Evolutionary conservation across 352 stramenopile genomes (phyloP), one percentile per base, ranked within the genome.

Genomic region (Globisporangium camurandrum): DNA sequence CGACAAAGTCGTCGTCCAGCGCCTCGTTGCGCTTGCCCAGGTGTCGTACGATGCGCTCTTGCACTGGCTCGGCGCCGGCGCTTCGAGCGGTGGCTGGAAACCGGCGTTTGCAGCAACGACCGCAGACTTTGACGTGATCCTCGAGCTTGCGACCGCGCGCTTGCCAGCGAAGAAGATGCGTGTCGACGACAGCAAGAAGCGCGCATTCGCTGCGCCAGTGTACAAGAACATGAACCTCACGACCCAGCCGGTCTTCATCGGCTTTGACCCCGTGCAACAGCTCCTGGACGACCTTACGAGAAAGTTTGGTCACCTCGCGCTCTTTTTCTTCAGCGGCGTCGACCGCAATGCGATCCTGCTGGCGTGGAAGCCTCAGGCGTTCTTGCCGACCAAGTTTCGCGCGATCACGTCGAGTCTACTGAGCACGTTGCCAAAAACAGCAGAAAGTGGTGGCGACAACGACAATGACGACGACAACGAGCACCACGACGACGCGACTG

Each of bases 151-250:
- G 5, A 66, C 52, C 0, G 70, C 80, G 2, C 77, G 72, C 26
- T 47, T 88, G 40, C 82, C 75, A 10, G 74, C 71, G 17, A 86
- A 86, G 62, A 71, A 71, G 41, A 81, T 87, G 55, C 67, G 70
- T 52, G 34, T 76, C 16, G 64, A 71, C 4, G 57, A 61, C 30
- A 62, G 69, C 57, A 88, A 84, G 61, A 88, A 84, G 50, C 72
- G 83, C 19, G 62, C 77, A 43, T 91, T 86, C 47, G 68, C 78
- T 6, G 54, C 75, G 23, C 66, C 80, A 4, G 77, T 89, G 51
- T 93, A 91, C 71, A 93, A 91, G 67, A 93, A 93, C 65, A 89
- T 91, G 75, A 66, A 85, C 50, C 57, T 86, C 30, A 72, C 75
- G 9, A 49, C 63, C 0, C 67, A 86, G 30, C 73, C 73, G 1